phyloP scores from a whole-genome alignment of 306 rosid species.

The Inga leiocalycina region DNA sequence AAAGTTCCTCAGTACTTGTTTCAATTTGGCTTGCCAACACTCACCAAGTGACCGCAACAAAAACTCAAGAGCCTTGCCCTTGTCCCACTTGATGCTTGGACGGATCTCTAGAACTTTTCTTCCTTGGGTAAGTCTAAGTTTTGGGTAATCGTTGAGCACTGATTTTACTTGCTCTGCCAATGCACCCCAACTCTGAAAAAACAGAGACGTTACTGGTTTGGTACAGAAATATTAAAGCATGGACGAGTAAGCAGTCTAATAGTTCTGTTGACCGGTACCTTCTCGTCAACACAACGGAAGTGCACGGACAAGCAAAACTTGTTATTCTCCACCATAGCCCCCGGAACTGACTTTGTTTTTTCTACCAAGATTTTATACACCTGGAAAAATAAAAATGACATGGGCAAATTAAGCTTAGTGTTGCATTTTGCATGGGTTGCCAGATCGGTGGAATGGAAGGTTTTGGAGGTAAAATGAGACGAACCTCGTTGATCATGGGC shows the following conservation, averaged over 20 bases:
- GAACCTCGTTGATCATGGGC: conserved; percentile 88
- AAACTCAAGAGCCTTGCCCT: conserved; percentile 90
- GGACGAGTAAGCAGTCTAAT: conserved; percentile 13
- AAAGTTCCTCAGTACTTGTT: neutral
- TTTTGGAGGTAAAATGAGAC: conserved; percentile 8
- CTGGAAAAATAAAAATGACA: conserved; percentile 37
- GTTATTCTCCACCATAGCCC: conserved; percentile 88
- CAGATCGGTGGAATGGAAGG: conserved; percentile 11
- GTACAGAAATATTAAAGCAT: neutral
- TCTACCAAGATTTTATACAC: conserved; percentile 66
- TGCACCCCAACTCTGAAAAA: conserved; percentile 69
- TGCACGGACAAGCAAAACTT: conserved; percentile 92
- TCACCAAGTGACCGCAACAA: conserved; percentile 60
- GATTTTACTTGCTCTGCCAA: conserved; percentile 73
- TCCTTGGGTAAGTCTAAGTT: conserved; percentile 75
- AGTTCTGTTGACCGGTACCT: conserved; percentile 46
- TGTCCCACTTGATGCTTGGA: conserved; percentile 96
- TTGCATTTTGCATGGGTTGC: neutral
- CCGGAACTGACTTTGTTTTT: conserved; percentile 72
- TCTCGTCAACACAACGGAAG: conserved; percentile 95
- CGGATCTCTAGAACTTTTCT: conserved; percentile 88
- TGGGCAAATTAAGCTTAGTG: neutral
- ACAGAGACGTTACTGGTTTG: neutral
- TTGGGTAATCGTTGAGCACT: conserved; percentile 77
- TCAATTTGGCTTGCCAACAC: neutral